Conservation (phyloP, 2,329 filamentous ascomycete genomes). For the Aspergillus sp. region DNA sequence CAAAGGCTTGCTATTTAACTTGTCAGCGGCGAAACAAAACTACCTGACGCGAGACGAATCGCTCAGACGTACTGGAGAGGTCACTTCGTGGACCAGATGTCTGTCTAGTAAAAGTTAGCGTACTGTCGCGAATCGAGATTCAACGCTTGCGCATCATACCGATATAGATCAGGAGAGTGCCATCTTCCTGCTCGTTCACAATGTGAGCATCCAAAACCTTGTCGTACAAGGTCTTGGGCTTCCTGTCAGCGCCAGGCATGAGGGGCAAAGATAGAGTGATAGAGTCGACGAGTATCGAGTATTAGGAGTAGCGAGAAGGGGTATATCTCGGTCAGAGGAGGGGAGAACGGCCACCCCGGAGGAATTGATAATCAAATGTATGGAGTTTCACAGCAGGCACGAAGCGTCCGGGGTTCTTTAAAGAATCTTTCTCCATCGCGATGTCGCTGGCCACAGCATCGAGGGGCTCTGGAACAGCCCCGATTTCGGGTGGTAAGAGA, state of each 20-base stretch:
- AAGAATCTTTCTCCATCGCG: constrained; percentile 30
- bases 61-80: constrained; percentile 74
- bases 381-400: constrained; percentile 1
- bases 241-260: constrained; percentile 76
- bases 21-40: not conserved
- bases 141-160: constrained; percentile 58
- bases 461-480: constrained; percentile 35
- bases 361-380: not conserved
- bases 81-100: constrained; percentile 98
- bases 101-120: constrained; percentile 65
- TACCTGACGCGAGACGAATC: constrained; percentile 21
- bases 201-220: constrained; percentile 96
- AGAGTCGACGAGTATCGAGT: not conserved
- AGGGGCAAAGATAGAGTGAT: constrained; percentile 40
- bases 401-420: constrained; percentile 24
- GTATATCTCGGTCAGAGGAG: constrained; percentile 3
- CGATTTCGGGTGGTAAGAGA: constrained; percentile 45
- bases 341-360: constrained; percentile 1
- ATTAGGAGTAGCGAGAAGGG: not conserved
- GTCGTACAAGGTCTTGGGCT: constrained; percentile 89
- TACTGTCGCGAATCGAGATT: not conserved
- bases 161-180: constrained; percentile 91
- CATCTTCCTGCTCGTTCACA: constrained; percentile 92
- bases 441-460: constrained; percentile 38
- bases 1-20: constrained; percentile 81